phyloP scores from a whole-genome alignment of 192 early-diverging fungal species.

The Coemansia interrupta region DNA sequence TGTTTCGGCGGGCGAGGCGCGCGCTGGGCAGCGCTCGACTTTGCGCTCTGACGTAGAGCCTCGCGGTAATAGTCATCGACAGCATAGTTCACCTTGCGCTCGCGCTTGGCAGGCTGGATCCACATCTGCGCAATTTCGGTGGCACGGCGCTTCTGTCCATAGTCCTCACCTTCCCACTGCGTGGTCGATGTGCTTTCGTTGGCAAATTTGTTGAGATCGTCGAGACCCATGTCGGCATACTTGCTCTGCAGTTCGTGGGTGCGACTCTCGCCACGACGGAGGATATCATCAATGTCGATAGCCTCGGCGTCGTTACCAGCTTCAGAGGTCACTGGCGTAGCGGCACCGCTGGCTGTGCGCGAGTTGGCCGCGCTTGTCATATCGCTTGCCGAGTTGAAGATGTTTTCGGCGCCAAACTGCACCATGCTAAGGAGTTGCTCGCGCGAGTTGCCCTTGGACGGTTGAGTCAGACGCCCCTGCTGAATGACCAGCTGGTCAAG shows the following conservation, averaged over 20 bases:
- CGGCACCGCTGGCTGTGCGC: slow-evolving; percentile 26
- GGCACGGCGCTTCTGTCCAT: slow-evolving; percentile 64
- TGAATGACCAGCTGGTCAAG: slow-evolving; percentile 99
- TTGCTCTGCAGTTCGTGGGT: slow-evolving; percentile 85
- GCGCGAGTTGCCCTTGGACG: slow-evolving; percentile 58
- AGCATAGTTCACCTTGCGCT: slow-evolving; percentile 87
- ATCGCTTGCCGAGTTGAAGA: slow-evolving; percentile 59
- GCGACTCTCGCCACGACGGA: slow-evolving; percentile 81
- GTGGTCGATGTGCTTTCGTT: slow-evolving; percentile 68
- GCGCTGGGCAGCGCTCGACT: slow-evolving; percentile 59
- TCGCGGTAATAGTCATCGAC: slow-evolving; percentile 93
- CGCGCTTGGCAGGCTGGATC: slow-evolving; percentile 93
- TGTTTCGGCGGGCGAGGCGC: slow-evolving; percentile 66
- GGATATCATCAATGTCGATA: slow-evolving; percentile 75
- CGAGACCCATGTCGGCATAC: slow-evolving; percentile 85
- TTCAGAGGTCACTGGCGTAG: slow-evolving; percentile 44
- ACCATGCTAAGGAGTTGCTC: slow-evolving; percentile 86
- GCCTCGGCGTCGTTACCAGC: slow-evolving; percentile 24
- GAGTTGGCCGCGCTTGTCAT: slow-evolving; percentile 27
- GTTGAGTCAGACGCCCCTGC: slow-evolving; percentile 79
- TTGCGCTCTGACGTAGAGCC: slow-evolving; percentile 66
- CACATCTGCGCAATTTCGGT: slow-evolving; percentile 57
- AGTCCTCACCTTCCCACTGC: slow-evolving; percentile 96
- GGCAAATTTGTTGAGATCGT: slow-evolving; percentile 90
- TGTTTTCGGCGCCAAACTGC: slow-evolving; percentile 87